Percentiles rank a stretch among this genome's conserved stretches.
Evolutionary conservation across 1,139 yeast species (phyloP).

Genomic region (Saccharomyces uvarum): DNA sequence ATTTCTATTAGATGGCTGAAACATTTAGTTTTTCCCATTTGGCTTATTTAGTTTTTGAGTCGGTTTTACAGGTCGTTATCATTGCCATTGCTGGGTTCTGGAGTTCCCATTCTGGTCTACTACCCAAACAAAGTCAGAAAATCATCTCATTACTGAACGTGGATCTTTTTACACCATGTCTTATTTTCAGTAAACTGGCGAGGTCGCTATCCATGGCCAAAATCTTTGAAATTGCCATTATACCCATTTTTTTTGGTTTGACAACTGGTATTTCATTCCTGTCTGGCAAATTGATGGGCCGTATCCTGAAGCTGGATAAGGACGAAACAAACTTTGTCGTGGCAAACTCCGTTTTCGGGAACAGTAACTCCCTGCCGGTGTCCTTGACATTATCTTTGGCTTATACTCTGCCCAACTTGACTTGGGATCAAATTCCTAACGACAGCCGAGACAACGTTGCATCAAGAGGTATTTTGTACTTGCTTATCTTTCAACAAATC

Average conservation of each 20-base stretch:
- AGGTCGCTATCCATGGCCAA: constrained; percentile 57
- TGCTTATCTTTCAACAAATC: constrained; percentile 67
- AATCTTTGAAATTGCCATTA: constrained; percentile 54
- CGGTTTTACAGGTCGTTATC: constrained; percentile 63
- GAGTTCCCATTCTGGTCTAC: constrained; percentile 55
- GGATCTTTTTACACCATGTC: constrained; percentile 69
- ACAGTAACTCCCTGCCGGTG: constrained; percentile 70
- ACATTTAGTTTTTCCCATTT: constrained; percentile 25
- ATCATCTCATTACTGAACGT: constrained; percentile 57
- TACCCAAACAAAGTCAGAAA: constrained; percentile 54
- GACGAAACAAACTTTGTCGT: constrained; percentile 69
- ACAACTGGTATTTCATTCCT: constrained; percentile 52
- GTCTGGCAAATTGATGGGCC: constrained; percentile 45
- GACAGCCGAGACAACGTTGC: constrained; percentile 63
- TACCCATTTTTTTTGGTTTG: constrained; percentile 57
- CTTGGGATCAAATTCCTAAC: constrained; percentile 62
- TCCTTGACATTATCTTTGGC: constrained; percentile 64
- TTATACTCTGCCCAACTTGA: constrained; percentile 60
- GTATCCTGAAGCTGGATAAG: constrained; percentile 43
- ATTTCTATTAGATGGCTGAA: constrained; percentile 3
- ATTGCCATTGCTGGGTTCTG: constrained; percentile 64
- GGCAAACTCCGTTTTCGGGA: constrained; percentile 79
- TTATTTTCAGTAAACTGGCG: constrained; percentile 67
- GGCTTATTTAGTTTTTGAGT: constrained; percentile 61
- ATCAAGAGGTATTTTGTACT: constrained; percentile 63